Evolutionary conservation across 495 filamentous ascomycete genomes (phyloP).

Genomic region (Daldinia childiae): DNA sequence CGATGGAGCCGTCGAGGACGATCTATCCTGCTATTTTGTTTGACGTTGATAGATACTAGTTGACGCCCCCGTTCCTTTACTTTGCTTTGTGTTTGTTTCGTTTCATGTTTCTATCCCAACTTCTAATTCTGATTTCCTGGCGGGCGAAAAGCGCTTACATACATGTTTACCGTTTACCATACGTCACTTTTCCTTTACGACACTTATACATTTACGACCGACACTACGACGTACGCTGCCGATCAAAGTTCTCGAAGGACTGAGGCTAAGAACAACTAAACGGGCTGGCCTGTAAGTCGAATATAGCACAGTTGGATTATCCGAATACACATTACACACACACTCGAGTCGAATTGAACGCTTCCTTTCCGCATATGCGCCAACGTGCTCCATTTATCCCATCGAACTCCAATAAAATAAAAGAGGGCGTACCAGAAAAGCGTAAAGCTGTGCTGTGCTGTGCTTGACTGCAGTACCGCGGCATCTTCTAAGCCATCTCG

Average conservation of each 20-base stretch:
- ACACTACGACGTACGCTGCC: not conserved
- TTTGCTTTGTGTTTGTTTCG: conserved; percentile 21
- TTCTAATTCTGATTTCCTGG: conserved; percentile 8
- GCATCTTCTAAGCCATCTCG: conserved; percentile 5
- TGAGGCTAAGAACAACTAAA: not conserved
- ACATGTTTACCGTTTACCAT: not conserved
- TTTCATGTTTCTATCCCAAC: conserved; percentile 17
- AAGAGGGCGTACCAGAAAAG: not conserved
- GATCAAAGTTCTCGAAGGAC: conserved; percentile 7
- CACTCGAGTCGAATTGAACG: conserved; percentile 7
- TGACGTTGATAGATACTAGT: conserved; percentile 25
- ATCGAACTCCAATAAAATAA: not conserved
- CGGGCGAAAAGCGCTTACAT: not conserved
- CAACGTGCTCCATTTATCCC: conserved; percentile 10
- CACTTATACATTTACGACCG: not conserved
- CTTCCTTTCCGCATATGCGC: not conserved
- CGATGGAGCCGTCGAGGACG: conserved; percentile 18
- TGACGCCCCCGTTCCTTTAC: conserved; percentile 26
- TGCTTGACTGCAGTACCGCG: conserved; percentile 7
- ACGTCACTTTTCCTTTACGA: not conserved
- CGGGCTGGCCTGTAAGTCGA: conserved; percentile 25
- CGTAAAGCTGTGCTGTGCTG: not conserved
- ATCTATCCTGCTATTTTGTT: conserved; percentile 22
- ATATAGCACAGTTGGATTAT: not conserved
- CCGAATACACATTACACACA: conserved; percentile 5